phyloP scores from a whole-genome alignment of 305 asterid genomes.

The Fraxinus angustifolia region DNA sequence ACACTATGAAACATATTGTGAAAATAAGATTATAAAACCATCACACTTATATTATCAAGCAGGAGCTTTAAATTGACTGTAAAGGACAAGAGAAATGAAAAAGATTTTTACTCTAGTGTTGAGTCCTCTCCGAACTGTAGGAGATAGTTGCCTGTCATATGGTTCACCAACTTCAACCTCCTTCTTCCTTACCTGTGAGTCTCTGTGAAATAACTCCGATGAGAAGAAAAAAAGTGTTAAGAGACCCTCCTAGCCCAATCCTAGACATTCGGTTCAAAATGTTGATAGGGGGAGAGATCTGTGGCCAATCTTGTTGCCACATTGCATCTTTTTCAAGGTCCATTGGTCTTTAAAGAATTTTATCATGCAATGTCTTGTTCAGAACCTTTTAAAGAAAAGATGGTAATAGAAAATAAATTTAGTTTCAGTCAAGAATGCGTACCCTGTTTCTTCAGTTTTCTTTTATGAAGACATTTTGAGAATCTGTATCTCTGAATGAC shows the following conservation, averaged over 20 bases:
- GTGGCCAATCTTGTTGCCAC: background rate
- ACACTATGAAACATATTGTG: background rate
- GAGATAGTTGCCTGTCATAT: background rate
- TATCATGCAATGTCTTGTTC: background rate
- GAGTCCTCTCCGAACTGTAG: background rate
- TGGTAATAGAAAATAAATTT: background rate
- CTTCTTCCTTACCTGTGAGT: background rate
- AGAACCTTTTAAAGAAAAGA: background rate
- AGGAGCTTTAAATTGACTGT: background rate
- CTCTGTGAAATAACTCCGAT: background rate
- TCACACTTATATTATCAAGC: background rate
- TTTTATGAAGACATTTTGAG: slow-evolving; percentile 9
- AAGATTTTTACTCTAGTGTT: background rate
- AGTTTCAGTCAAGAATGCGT: background rate
- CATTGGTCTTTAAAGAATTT: background rate
- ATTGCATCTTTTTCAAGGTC: background rate
- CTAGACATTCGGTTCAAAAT: too few species aligned
- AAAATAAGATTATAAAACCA: background rate
- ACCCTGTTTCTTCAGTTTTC: background rate
- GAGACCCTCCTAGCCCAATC: too few species aligned
- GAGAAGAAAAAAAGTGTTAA: too few species aligned
- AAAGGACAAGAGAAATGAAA: background rate
- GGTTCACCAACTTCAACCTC: background rate
- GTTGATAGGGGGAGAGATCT: background rate
- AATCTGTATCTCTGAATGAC: slow-evolving; percentile 7